These are phyloP conservation scores for Thelonectria blattea DNA, from an alignment of 2,329 filamentous ascomycete species.

Conservation along the genomic window DNA sequence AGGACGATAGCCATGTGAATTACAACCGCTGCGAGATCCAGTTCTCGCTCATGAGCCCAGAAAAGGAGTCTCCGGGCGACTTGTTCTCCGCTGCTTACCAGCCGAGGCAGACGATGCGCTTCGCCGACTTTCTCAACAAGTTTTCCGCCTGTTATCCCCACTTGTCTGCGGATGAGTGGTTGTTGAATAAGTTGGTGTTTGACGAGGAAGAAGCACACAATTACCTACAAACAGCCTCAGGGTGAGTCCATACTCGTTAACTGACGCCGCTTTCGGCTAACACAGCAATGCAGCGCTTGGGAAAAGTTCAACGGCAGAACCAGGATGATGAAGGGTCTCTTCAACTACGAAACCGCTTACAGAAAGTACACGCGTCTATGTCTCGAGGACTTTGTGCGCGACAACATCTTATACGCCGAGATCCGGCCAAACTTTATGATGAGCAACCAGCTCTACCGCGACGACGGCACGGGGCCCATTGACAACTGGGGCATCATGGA, in stretches of 20 bases:
- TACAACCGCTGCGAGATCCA: constrained; percentile 65
- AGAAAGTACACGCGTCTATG: constrained; percentile 64
- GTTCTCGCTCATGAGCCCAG: constrained; percentile 58
- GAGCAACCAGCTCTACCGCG: constrained; percentile 64
- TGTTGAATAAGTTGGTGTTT: constrained; percentile 67
- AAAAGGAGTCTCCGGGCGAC: constrained; percentile 46
- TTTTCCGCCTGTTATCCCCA: constrained; percentile 39
- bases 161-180: constrained; percentile 55
- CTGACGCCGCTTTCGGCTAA: constrained; percentile 16
- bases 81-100: constrained; percentile 59
- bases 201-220: constrained; percentile 65
- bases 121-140: constrained; percentile 48
- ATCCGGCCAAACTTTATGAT: constrained; percentile 73
- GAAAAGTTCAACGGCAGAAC: constrained; percentile 71
- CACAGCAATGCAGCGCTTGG: constrained; percentile 54
- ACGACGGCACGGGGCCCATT: constrained; percentile 60
- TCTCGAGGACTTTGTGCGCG: constrained; percentile 65
- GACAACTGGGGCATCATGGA: constrained; percentile 65
- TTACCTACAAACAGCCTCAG: constrained; percentile 54
- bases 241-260: constrained; percentile 49
- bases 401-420: constrained; percentile 75
- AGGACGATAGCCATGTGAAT: constrained; percentile 47
- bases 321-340: constrained; percentile 74
- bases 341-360: constrained; percentile 71
- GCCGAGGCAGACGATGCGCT: constrained; percentile 51